Conservation (phyloP, 2,329 filamentous ascomycete genomes). For the Cordyceps farinosa region DNA sequence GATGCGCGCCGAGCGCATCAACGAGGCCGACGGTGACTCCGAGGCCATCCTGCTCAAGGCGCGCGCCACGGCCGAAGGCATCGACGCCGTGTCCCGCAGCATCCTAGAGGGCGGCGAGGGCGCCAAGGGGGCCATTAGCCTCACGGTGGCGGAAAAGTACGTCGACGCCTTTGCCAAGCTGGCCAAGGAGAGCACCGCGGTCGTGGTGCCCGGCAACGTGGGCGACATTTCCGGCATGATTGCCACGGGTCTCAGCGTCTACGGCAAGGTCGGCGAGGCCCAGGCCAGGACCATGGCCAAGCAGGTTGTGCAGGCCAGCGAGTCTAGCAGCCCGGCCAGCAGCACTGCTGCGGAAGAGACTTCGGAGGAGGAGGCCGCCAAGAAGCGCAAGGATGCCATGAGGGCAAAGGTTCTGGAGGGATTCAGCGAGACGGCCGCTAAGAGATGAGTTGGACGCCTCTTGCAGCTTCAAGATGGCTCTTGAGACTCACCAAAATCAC, state of each 20-base stretch:
- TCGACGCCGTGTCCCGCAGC: constrained; percentile 76
- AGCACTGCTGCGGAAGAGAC: constrained; percentile 18
- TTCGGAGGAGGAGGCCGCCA: constrained; percentile 20
- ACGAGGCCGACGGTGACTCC: constrained; percentile 86
- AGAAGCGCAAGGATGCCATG: constrained; percentile 26
- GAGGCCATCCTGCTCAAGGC: constrained; percentile 89
- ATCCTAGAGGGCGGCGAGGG: constrained; percentile 70
- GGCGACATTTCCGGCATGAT: constrained; percentile 97
- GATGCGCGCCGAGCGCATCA: constrained; percentile 84
- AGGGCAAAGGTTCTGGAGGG: constrained; percentile 41
- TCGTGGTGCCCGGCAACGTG: constrained; percentile 94
- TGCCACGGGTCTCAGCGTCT: constrained; percentile 90
- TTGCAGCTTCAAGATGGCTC: not conserved
- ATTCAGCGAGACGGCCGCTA: constrained; percentile 36
- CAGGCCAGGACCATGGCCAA: constrained; percentile 67
- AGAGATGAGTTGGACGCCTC: constrained; percentile 25
- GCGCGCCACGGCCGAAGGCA: constrained; percentile 78
- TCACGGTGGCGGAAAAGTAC: constrained; percentile 95
- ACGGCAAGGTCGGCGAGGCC: constrained; percentile 83
- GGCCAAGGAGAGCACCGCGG: constrained; percentile 90
- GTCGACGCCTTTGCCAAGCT: constrained; percentile 91
- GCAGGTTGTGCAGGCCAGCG: constrained; percentile 39
- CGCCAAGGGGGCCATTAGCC: constrained; percentile 78
- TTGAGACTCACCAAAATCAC: not conserved
- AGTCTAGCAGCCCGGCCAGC: constrained; percentile 22